These are phyloP conservation scores for Arabis alpina DNA, from an alignment of 345 rosid genomes.

Conservation along the genomic window DNA sequence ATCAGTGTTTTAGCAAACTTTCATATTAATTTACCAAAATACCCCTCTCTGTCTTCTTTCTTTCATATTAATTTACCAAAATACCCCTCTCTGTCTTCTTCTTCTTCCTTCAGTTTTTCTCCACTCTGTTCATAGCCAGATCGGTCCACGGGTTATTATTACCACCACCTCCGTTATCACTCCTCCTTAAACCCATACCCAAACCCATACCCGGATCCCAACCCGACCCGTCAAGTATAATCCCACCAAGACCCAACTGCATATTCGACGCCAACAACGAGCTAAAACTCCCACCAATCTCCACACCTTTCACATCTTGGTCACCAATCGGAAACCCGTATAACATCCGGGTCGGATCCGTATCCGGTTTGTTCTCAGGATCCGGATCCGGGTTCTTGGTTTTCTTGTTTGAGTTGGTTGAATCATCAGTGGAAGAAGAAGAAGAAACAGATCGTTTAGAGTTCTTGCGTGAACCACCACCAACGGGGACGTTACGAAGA, in stretches of 20 bases:
- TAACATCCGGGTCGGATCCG: conserved; percentile 43
- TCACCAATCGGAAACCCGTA: conserved; percentile 47
- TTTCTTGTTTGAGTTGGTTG: conserved; percentile 28
- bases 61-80: conserved; percentile 22
- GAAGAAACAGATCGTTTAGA: conserved; percentile 33
- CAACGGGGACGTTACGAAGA: conserved; percentile 45
- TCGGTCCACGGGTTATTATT: conserved; percentile 36
- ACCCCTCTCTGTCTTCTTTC: conserved; percentile 8
- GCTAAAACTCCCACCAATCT: conserved; percentile 42
- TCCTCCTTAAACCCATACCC: conserved; percentile 40
- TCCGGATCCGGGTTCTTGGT: conserved; percentile 42
- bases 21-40: conserved; percentile 20
- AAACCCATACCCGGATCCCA: conserved; percentile 40
- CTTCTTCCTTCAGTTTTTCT: conserved; percentile 32
- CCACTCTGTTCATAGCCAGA: conserved; percentile 43
- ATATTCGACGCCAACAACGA: conserved; percentile 41
- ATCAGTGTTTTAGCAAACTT: conserved; percentile 25
- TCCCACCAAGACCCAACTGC: conserved; percentile 47
- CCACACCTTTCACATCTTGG: conserved; percentile 43
- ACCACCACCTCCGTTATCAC: conserved; percentile 26
- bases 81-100: conserved; percentile 10
- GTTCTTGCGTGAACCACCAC: conserved; percentile 46
- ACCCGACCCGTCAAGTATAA: conserved; percentile 37
- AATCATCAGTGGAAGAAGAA: conserved; percentile 9
- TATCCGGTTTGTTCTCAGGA: conserved; percentile 15